A percentile compares a stretch with the other conserved stretches of the same genome.
These are phyloP conservation scores for Fraxinus angustifolia DNA, from an alignment of 305 asterid species.

Conservation along the genomic window DNA sequence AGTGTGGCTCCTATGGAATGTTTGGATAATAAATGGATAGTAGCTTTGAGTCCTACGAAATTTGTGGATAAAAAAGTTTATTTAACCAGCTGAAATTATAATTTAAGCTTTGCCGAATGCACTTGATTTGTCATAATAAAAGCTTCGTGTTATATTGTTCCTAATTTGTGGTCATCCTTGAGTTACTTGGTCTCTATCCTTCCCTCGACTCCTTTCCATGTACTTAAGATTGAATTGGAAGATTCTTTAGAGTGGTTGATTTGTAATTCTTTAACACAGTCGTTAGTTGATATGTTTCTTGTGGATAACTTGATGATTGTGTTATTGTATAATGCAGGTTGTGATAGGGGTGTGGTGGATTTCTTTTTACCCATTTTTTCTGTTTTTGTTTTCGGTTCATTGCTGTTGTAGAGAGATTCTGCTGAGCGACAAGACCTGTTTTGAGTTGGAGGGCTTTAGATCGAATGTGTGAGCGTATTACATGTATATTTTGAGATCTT, in stretches of 20 bases:
- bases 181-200: background rate
- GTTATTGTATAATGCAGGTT: slow-evolving; percentile 40
- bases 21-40: background rate
- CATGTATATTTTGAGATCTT: slow-evolving; percentile 49
- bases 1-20: background rate
- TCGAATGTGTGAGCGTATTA: slow-evolving; percentile 30
- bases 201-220: background rate
- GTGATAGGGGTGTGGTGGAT: slow-evolving; percentile 34
- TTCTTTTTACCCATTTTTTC: slow-evolving; percentile 47
- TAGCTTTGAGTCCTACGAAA: background rate
- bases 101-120: background rate
- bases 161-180: background rate
- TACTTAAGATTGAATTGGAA: background rate
- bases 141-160: background rate
- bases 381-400: slow-evolving; percentile 41
- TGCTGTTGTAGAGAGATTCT: slow-evolving; percentile 42
- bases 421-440: slow-evolving; percentile 28
- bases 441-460: slow-evolving; percentile 35
- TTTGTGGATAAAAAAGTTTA: background rate
- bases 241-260: background rate
- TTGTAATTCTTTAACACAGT: background rate
- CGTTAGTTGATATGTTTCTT: background rate
- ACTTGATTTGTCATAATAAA: background rate
- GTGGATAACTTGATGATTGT: slow-evolving; percentile 22
- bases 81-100: background rate